A percentile compares a stretch with the other conserved stretches of the same genome.
Conservation (phyloP, 208 protist genomes). For the Acanthamoeba culbertsoni region DNA sequence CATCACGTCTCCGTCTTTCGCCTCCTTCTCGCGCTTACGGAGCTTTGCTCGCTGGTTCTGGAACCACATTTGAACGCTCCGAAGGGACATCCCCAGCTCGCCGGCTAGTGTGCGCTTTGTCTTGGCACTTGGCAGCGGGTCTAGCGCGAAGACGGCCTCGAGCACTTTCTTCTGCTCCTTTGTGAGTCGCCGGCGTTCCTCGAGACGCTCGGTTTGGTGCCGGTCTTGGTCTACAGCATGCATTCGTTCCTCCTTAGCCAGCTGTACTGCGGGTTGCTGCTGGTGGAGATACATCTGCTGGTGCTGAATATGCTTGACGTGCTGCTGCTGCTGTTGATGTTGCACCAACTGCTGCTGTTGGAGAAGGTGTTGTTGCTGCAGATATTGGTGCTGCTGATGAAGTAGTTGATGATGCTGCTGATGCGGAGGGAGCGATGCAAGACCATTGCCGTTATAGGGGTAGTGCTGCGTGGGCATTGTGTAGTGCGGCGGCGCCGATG, state of each 20-base stretch:
- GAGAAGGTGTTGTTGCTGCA: not conserved
- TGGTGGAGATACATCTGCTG: not conserved
- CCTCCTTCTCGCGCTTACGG: slow-evolving; percentile 30
- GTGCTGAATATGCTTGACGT: not conserved
- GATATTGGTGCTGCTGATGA: not conserved
- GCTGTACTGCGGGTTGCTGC: not conserved
- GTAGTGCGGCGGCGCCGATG: not conserved
- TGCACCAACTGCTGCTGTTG: not conserved
- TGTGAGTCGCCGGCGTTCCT: slow-evolving; percentile 65
- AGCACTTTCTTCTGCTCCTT: slow-evolving; percentile 66
- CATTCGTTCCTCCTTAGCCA: not conserved
- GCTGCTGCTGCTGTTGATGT: not conserved
- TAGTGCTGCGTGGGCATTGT: not conserved
- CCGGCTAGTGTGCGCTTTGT: slow-evolving; percentile 58
- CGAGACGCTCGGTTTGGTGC: not conserved
- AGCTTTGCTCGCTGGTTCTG: slow-evolving; percentile 74
- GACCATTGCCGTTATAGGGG: not conserved
- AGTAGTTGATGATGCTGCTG: not conserved
- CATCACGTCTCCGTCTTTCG: not conserved
- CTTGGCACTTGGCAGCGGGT: slow-evolving; percentile 67
- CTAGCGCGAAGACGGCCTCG: slow-evolving; percentile 70
- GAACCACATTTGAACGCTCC: slow-evolving; percentile 77
- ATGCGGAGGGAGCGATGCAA: not conserved
- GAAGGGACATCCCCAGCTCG: slow-evolving; percentile 67
- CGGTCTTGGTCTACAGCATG: not conserved